Conservation (phyloP, 805 yeast species). For the Tetrapisispora pingtungensis region DNA sequence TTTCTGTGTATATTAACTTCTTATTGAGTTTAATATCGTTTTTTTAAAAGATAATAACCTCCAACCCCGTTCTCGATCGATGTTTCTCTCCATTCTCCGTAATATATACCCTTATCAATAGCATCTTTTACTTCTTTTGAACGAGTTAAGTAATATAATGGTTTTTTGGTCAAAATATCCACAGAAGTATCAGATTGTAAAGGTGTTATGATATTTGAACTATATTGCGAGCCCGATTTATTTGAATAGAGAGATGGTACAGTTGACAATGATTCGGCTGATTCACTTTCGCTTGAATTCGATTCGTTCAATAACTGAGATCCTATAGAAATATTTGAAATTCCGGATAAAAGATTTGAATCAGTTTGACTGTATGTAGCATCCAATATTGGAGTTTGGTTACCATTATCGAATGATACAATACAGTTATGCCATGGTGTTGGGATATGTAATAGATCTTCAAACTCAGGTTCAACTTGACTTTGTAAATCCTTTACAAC, state of each 20-base stretch:
- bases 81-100: constrained; percentile 31
- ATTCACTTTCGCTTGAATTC: neutral
- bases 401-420: constrained; percentile 15
- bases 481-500: constrained; percentile 36
- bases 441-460: constrained; percentile 50
- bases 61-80: constrained; percentile 27
- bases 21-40: constrained; percentile 1
- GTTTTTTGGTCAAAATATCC: constrained; percentile 7
- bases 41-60: constrained; percentile 23
- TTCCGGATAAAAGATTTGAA: neutral
- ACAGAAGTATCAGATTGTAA: neutral
- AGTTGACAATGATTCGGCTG: neutral
- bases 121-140: constrained; percentile 32
- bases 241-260: neutral
- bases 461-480: constrained; percentile 35
- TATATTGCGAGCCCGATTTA: neutral
- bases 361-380: neutral
- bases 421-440: constrained; percentile 60
- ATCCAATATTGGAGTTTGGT: neutral
- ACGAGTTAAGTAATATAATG: constrained; percentile 28
- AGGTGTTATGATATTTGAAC: neutral
- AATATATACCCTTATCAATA: constrained; percentile 26
- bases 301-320: neutral
- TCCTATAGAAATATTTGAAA: neutral
- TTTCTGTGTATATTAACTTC: neutral